phyloP scores from a whole-genome alignment of 352 stramenopile genomes.

The Phytophthora constricta region DNA sequence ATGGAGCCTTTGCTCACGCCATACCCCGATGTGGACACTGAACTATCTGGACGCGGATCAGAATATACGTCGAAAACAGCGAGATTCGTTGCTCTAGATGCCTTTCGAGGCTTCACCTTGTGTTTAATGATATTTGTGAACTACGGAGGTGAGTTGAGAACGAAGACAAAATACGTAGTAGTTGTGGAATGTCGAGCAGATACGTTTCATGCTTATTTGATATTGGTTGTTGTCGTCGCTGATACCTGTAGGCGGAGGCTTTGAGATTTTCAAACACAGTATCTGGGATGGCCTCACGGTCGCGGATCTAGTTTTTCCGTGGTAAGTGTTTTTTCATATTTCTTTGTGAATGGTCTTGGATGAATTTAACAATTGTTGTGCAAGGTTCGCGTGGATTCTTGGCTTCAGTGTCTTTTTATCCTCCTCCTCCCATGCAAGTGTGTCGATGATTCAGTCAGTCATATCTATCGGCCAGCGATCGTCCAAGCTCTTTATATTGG shows the following conservation, averaged over 20 bases:
- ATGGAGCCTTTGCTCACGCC: slow-evolving; percentile 23
- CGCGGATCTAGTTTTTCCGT: slow-evolving; percentile 83
- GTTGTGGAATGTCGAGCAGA: too few relatives aligned
- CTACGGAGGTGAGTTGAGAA: too few relatives aligned
- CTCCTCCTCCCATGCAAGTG: slow-evolving; percentile 7
- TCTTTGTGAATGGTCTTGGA: too few relatives aligned
- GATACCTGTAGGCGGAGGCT: slow-evolving; percentile 50
- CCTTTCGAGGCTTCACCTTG: slow-evolving; percentile 79
- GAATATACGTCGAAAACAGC: background rate
- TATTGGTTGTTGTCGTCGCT: slow-evolving; percentile 2
- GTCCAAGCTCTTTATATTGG: slow-evolving; percentile 63
- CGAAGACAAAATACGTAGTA: too few relatives aligned
- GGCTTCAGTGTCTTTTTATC: slow-evolving; percentile 61
- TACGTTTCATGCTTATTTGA: too few relatives aligned
- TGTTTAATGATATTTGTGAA: slow-evolving; percentile 90
- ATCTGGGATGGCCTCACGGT: slow-evolving; percentile 80
- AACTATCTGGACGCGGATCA: slow-evolving; percentile 12
- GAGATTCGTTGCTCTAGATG: slow-evolving; percentile 60
- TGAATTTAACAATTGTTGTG: background rate
- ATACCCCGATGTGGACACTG: too few relatives aligned
- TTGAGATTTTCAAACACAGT: slow-evolving; percentile 70
- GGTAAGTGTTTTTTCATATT: slow-evolving; percentile 37
- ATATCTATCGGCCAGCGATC: slow-evolving; percentile 30
- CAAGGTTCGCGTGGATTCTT: slow-evolving; percentile 88
- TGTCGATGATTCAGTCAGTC: slow-evolving; percentile 4